Evolutionary conservation across 1,284 basidiomycete species (phyloP).

Genomic region (Trametes versicolor): DNA sequence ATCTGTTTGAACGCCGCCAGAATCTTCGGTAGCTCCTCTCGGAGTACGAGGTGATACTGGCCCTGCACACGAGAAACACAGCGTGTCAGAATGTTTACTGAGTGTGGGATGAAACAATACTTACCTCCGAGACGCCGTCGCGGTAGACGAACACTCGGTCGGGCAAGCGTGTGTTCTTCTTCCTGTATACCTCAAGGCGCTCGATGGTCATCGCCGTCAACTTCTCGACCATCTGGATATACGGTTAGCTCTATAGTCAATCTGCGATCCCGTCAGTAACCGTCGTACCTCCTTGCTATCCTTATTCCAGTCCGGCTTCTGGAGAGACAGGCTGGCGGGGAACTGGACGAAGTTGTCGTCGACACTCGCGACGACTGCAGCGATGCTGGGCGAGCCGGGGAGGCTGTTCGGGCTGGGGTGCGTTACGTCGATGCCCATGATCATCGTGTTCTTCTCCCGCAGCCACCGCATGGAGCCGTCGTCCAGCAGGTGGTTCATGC

Average conservation of each 20-base stretch:
- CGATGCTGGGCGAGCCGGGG: slow-evolving; percentile 77
- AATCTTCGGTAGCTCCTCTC: slow-evolving; percentile 67
- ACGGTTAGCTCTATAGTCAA: background rate
- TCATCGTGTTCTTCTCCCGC: slow-evolving; percentile 72
- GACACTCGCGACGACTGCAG: slow-evolving; percentile 78
- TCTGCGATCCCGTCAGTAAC: background rate
- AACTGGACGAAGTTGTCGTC: slow-evolving; percentile 76
- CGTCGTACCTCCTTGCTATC: slow-evolving; percentile 63
- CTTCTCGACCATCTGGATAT: slow-evolving; percentile 72
- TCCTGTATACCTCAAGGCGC: slow-evolving; percentile 66
- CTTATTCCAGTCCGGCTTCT: slow-evolving; percentile 56
- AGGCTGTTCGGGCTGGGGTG: slow-evolving; percentile 69
- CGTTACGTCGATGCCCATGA: slow-evolving; percentile 85
- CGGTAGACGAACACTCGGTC: slow-evolving; percentile 75
- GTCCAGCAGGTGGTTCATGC: slow-evolving; percentile 76
- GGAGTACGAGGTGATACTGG: slow-evolving; percentile 69
- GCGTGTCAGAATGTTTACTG: background rate
- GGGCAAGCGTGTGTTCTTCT: slow-evolving; percentile 60
- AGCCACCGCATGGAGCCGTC: slow-evolving; percentile 67
- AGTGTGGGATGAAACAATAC: slow-evolving; percentile 27
- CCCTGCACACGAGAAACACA: slow-evolving; percentile 53
- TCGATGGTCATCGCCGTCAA: slow-evolving; percentile 74
- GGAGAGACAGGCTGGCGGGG: slow-evolving; percentile 72
- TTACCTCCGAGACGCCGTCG: slow-evolving; percentile 81
- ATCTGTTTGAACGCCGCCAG: slow-evolving; percentile 65